Evolutionary conservation across 768 basidiomycete genomes (phyloP), one percentile per base, ranked within the genome.

Genomic region (Lentinus tigrinus): DNA sequence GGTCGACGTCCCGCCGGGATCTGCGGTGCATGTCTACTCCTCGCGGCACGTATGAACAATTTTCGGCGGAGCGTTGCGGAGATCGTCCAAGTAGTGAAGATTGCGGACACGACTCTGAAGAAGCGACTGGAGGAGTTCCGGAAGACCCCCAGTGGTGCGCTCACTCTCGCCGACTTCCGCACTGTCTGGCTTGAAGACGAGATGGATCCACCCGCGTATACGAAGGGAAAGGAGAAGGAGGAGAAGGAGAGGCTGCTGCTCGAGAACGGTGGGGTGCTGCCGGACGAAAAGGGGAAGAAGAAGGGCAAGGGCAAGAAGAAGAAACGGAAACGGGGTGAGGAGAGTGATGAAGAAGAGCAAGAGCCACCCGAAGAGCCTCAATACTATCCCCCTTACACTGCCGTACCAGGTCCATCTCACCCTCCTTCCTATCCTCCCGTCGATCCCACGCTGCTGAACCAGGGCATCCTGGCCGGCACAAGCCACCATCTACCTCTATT

Each of bases 11-110:
- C 97, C 0, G 94, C 97, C 0, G 97, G 97, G 21, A 95, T 99
- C 60, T 99, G 97, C 69, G 97, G 97, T 28, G 97, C 97, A 0
- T 94, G 93, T 26, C 81, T 98, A 27, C 81, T 98, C 39, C 84
- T 99, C 16, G 97, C 97, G 0, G 97, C 95, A 31, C 86, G 97
- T 24, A 98, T 99, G 97, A 98, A 96, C 75, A 97, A 97, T 72
- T 98, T 96, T 68, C 79, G 95, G 42, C 79, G 97, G 46, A 92
- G 89, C 24, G 81, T 98, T 11, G 91, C 95, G 69, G 97, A 99
- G 73, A 91, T 99, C 47, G 95, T 98, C 19, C 97, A 99, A 69
- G 95, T 99, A 16, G 97, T 98, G 63, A 99, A 98, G 75, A 97
- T 98, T 63, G 93, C 95, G n/a, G 95, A 98, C 67, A 88, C 87